A percentile compares a stretch with the other conserved stretches of the same genome.
Evolutionary conservation across 495 filamentous ascomycete genomes (phyloP).

Genomic region (Ramalina intermedia): DNA sequence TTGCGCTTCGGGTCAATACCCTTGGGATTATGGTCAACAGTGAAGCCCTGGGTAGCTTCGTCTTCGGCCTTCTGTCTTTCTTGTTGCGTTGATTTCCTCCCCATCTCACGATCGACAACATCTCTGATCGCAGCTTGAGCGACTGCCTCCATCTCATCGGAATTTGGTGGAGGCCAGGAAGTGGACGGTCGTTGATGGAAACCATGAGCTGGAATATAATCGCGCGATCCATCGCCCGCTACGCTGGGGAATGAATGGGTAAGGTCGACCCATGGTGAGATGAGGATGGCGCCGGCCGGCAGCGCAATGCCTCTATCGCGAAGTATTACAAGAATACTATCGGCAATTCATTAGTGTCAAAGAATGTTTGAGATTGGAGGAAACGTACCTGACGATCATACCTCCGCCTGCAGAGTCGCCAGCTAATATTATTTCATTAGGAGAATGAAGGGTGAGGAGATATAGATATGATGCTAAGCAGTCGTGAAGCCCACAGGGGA

Average conservation of each 20-base stretch:
- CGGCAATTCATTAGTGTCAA: constrained; percentile 10
- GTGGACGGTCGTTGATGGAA: constrained; percentile 73
- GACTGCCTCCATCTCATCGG: constrained; percentile 42
- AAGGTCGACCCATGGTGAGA: constrained; percentile 87
- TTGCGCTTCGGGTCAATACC: constrained; percentile 13
- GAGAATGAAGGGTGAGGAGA: constrained; percentile 56
- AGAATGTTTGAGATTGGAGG: neutral
- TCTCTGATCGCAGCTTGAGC: constrained; percentile 24
- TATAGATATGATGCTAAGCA: constrained; percentile 77
- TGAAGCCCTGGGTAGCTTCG: constrained; percentile 29
- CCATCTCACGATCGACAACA: constrained; percentile 20
- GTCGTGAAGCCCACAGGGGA: constrained; percentile 81
- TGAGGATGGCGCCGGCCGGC: constrained; percentile 77
- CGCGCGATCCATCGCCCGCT: constrained; percentile 50
- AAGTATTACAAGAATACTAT: constrained; percentile 58
- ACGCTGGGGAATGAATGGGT: constrained; percentile 92
- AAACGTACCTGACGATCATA: constrained; percentile 52
- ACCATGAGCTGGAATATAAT: constrained; percentile 78
- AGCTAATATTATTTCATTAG: constrained; percentile 65
- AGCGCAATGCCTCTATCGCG: constrained; percentile 68
- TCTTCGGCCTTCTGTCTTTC: constrained; percentile 16
- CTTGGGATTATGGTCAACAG: constrained; percentile 15
- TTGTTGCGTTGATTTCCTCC: constrained; percentile 17
- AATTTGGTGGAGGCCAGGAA: constrained; percentile 83
- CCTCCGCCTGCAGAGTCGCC: constrained; percentile 88